Conservation (phyloP, 1,284 basidiomycete genomes). For the Irpex sp. region DNA sequence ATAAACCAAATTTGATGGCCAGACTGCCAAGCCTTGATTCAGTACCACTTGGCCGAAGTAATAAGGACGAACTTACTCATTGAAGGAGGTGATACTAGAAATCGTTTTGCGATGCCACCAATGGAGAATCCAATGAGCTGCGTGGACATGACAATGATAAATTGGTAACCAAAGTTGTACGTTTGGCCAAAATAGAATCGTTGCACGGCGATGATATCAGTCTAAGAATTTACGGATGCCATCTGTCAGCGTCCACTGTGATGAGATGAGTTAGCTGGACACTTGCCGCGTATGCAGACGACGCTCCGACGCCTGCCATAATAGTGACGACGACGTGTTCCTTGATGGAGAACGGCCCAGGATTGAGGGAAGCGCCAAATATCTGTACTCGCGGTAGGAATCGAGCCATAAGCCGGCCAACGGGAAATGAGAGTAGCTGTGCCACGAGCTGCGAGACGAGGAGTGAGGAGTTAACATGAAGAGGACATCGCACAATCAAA, state of each 20-base stretch:
- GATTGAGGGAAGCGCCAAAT: slow-evolving; percentile 61
- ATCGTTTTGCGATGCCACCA: slow-evolving; percentile 55
- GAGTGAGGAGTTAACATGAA: background rate
- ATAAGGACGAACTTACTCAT: slow-evolving; percentile 50
- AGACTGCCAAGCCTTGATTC: slow-evolving; percentile 33
- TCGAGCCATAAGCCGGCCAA: slow-evolving; percentile 54
- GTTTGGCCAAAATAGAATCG: slow-evolving; percentile 64
- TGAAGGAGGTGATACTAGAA: slow-evolving; percentile 62
- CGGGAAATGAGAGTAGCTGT: slow-evolving; percentile 57
- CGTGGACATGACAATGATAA: slow-evolving; percentile 80
- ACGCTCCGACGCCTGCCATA: slow-evolving; percentile 51
- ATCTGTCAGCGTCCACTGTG: background rate
- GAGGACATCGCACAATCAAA: no score
- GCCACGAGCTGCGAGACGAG: slow-evolving; percentile 41
- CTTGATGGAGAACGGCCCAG: slow-evolving; percentile 53
- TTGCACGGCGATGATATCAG: slow-evolving; percentile 79
- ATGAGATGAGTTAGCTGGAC: background rate
- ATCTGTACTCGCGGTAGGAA: slow-evolving; percentile 51
- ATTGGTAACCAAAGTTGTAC: slow-evolving; percentile 68
- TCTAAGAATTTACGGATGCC: slow-evolving; percentile 27
- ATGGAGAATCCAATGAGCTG: slow-evolving; percentile 78
- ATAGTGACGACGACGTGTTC: slow-evolving; percentile 60
- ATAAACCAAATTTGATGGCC: slow-evolving; percentile 59
- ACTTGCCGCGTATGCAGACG: slow-evolving; percentile 36
- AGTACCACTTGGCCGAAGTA: background rate